Evolutionary conservation across 192 early-diverging fungal species (phyloP).

Genomic region (Coemansia biformis): DNA sequence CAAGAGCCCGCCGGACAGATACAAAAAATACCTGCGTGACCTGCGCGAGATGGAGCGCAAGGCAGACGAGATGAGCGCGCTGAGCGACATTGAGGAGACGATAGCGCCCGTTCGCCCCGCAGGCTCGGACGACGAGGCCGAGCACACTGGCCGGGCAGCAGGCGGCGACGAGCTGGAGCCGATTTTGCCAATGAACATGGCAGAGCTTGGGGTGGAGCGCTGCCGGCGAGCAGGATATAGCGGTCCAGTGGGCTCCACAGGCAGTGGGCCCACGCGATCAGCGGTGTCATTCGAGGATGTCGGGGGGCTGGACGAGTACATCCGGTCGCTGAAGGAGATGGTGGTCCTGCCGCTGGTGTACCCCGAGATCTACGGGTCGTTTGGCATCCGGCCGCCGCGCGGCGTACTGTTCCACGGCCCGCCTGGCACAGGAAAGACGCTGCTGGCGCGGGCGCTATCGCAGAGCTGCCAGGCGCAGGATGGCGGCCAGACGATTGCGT

Average conservation of each 20-base stretch:
- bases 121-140: neutral
- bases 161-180: slow-evolving; percentile 13
- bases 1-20: neutral
- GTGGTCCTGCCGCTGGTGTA: slow-evolving; percentile 71
- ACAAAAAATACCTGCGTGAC: neutral
- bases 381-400: slow-evolving; percentile 78
- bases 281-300: slow-evolving; percentile 8
- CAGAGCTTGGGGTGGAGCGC: slow-evolving; percentile 16
- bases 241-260: neutral
- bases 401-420: slow-evolving; percentile 84
- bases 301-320: slow-evolving; percentile 72
- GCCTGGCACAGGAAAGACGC: slow-evolving; percentile 90
- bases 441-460: slow-evolving; percentile 78
- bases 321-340: slow-evolving; percentile 71
- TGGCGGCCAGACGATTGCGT: slow-evolving; percentile 3
- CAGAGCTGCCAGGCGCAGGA: slow-evolving; percentile 8
- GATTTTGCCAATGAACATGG: slow-evolving; percentile 19
- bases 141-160: neutral
- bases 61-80: slow-evolving; percentile 12
- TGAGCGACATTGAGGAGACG: neutral
- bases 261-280: no score
- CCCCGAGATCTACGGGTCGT: slow-evolving; percentile 64
- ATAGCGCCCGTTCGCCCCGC: no score
- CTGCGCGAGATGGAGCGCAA: slow-evolving; percentile 4
- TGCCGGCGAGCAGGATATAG: slow-evolving; percentile 13